Base-by-base conservation (phyloP, 129 eudicot genomes). In the Chrysanthemum seticuspe region DNA sequence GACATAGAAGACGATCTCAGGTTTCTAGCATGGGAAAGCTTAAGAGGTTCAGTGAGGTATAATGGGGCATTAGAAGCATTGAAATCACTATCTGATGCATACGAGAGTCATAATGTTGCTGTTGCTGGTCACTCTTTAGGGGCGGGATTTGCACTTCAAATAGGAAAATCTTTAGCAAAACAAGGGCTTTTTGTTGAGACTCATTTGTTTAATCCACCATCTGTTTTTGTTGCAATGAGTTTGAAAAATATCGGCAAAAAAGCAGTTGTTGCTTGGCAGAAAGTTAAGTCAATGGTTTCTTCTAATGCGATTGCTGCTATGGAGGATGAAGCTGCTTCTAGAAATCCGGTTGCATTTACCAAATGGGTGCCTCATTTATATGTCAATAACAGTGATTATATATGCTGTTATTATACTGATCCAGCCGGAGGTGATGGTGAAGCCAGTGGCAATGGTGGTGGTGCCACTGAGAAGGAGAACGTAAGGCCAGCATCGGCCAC, bases 121-220 rank as follows among this genome's bases (percentile, higher is more conserved):
- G 64, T 94, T 44, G 97, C 96, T 3, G 98, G 98, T 3, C 98
- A 94, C 63, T 94, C 97, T 9, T 74, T 94, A 47, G 98, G 98
- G 25, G 98, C 98, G 2, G 98, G 97, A 1, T 94, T 94, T 63
- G 98, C 98, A 2, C 96, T 94, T 19, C 98, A 94, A 64, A 85
- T 94, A 1, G 98, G 98, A 49, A 94, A 94, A 79, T 78, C 91
- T 6, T 68, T 94, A 50, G 98, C 98, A 36, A 90, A 94, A 80
- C 89, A 90, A 58, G 93, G 92, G 13, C 71, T 88, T 13, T 88
- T 75, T 36, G 90, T 94, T 25, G 98, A 94, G 85, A 87, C 98
- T 9, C 98, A 94, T 83, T 82, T 94, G 82, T 94, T 94, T 62
- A 94, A 94, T 54, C 98, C 98, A 0, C 98, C 98, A 1, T 90